Percentiles rank a stretch among this genome's conserved stretches.
phyloP scores from a whole-genome alignment of 169 alveolate species.

The Cryptosporidium andersoni region DNA sequence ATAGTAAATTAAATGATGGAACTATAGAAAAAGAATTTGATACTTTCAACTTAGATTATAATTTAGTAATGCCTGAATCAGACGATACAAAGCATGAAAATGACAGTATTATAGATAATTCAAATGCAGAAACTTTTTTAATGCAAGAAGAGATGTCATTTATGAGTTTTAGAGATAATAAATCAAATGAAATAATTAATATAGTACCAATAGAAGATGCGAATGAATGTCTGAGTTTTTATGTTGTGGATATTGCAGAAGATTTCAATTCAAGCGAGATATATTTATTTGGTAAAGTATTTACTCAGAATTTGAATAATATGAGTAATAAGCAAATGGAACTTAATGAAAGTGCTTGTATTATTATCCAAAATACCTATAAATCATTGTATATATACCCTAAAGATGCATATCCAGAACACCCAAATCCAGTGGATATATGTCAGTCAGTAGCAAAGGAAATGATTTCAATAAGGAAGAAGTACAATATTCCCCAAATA shows the following conservation, averaged over 20 bases:
- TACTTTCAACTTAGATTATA: too few species aligned
- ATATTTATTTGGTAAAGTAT: slow-evolving; percentile 46
- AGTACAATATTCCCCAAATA: slow-evolving; percentile 45
- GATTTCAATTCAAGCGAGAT: slow-evolving; percentile 41
- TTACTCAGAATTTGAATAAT: background rate
- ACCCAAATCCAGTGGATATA: slow-evolving; percentile 44
- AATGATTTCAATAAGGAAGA: slow-evolving; percentile 30
- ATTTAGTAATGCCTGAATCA: too few species aligned
- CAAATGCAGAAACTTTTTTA: background rate
- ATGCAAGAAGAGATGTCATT: background rate
- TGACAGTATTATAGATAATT: background rate
- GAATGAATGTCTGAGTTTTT: slow-evolving; percentile 24
- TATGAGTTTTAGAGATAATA: background rate
- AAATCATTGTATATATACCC: slow-evolving; percentile 60
- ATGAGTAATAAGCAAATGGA: background rate
- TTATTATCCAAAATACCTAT: slow-evolving; percentile 51
- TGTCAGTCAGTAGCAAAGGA: slow-evolving; percentile 61
- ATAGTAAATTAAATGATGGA: too few species aligned
- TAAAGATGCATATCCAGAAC: slow-evolving; percentile 46
- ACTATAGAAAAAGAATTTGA: too few species aligned
- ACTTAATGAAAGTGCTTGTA: slow-evolving; percentile 33
- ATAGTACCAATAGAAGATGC: background rate
- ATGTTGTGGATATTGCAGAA: slow-evolving; percentile 38
- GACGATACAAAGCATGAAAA: background rate
- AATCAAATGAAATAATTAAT: background rate